Percentiles rank a stretch among this genome's conserved stretches.
Evolutionary conservation across 225 moss, liverwort and hornwort species (phyloP).

Genomic region (Pseudisothecium myosuroides): DNA sequence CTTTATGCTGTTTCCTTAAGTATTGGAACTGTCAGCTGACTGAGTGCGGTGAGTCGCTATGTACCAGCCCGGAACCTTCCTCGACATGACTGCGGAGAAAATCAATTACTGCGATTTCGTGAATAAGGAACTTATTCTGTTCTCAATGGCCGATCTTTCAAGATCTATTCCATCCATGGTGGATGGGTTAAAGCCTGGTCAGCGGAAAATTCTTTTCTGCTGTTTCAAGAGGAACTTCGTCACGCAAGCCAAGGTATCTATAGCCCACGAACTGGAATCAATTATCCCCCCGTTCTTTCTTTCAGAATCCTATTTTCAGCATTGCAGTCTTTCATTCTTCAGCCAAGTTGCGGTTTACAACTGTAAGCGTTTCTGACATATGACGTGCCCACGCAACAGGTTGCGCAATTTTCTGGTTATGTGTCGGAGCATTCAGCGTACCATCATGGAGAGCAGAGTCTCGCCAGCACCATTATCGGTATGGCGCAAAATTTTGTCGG

Average conservation of each 20-base stretch:
- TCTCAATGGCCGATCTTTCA: conserved; percentile 89
- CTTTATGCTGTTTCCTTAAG: neutral
- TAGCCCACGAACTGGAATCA: neutral
- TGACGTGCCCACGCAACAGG: conserved; percentile 14
- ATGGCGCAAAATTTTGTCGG: conserved; percentile 98
- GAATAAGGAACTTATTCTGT: conserved; percentile 94
- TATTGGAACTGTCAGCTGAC: neutral
- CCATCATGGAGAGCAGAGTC: conserved; percentile 84
- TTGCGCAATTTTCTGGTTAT: conserved; percentile 85
- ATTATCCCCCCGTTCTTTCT: neutral
- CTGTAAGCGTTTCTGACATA: neutral
- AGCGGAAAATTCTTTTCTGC: conserved; percentile 89
- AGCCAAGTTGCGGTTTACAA: neutral
- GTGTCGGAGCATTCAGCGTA: conserved; percentile 92
- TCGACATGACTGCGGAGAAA: conserved; percentile 65
- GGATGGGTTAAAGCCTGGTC: conserved; percentile 99
- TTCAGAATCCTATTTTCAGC: neutral
- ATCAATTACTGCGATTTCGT: conserved; percentile 95
- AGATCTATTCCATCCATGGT: conserved; percentile 95
- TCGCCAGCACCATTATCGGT: conserved; percentile 73
- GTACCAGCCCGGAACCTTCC: conserved; percentile 82
- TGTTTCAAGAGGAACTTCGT: conserved; percentile 86
- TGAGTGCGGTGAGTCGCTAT: neutral
- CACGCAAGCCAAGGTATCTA: conserved; percentile 70
- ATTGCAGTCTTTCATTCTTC: neutral